Conservation (phyloP, 169 alveolate species). For the Plasmodium ovale region DNA sequence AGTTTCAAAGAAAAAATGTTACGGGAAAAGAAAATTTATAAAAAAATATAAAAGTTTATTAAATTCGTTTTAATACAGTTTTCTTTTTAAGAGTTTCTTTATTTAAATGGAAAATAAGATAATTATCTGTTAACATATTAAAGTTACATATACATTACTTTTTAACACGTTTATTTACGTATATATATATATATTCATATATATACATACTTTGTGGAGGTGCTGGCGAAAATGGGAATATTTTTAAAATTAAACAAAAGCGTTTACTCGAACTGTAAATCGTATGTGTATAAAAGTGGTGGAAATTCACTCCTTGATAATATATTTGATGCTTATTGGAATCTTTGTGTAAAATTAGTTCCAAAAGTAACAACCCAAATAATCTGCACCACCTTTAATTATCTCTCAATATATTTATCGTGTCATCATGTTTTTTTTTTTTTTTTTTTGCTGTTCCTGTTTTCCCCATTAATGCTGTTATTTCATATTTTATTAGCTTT, state of each 20-base stretch:
- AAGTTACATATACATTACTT: neutral
- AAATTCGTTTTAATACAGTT: neutral
- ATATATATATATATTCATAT: neutral
- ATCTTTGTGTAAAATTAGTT: slow-evolving; percentile 40
- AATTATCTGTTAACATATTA: neutral
- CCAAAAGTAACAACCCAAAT: slow-evolving; percentile 65
- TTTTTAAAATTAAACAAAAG: slow-evolving; percentile 39
- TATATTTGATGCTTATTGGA: slow-evolving; percentile 64
- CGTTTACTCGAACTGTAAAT: slow-evolving; percentile 67
- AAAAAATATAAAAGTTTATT: neutral
- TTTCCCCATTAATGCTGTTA: no score
- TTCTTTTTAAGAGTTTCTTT: neutral
- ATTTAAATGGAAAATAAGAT: slow-evolving; percentile 26
- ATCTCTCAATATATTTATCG: neutral
- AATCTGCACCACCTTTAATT: neutral
- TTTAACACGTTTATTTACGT: neutral
- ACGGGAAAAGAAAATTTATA: slow-evolving; percentile 17
- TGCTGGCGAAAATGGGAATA: slow-evolving; percentile 58
- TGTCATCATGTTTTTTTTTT: neutral
- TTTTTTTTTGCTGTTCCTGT: neutral
- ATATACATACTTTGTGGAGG: neutral
- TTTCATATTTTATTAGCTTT: neutral
- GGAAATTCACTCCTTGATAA: slow-evolving; percentile 55
- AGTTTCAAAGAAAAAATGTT: slow-evolving; percentile 15
- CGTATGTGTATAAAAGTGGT: slow-evolving; percentile 68